phyloP scores from a whole-genome alignment of 140 eudicot species.

The Erigeron philadelphicus region DNA sequence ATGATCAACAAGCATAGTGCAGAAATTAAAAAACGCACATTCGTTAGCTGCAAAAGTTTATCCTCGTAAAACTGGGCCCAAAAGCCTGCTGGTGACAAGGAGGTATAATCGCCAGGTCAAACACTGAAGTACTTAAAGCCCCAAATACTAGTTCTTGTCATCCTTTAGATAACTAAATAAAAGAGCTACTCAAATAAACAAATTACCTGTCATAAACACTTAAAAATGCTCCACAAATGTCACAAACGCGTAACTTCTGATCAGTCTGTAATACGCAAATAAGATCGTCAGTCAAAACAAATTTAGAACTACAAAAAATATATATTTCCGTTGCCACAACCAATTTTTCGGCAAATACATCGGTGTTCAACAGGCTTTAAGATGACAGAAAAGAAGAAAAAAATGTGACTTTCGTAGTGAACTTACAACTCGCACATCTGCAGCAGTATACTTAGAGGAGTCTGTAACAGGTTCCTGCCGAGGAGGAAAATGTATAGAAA shows the following conservation, averaged over 20 bases:
- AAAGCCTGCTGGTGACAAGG: slow-evolving; percentile 99
- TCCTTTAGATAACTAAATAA: slow-evolving; percentile 26
- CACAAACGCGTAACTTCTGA: slow-evolving; percentile 98
- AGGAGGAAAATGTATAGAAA: slow-evolving; percentile 56
- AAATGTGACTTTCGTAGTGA: neutral
- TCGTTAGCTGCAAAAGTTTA: slow-evolving; percentile 98
- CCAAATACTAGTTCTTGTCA: slow-evolving; percentile 45
- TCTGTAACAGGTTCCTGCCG: slow-evolving; percentile 76
- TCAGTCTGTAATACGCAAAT: slow-evolving; percentile 61
- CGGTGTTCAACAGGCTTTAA: neutral
- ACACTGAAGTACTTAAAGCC: slow-evolving; percentile 67
- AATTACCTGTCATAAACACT: slow-evolving; percentile 95
- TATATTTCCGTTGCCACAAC: neutral
- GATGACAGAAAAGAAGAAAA: neutral
- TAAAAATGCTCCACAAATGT: slow-evolving; percentile 97
- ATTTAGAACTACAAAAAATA: neutral
- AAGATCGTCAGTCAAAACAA: slow-evolving; percentile 1
- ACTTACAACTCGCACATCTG: slow-evolving; percentile 98
- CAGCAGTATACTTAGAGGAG: slow-evolving; percentile 90
- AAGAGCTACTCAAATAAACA: neutral
- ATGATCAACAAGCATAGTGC: slow-evolving; percentile 68
- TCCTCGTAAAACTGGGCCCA: slow-evolving; percentile 99
- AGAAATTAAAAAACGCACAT: slow-evolving; percentile 87
- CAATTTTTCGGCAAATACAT: neutral
- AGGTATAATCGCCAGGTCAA: slow-evolving; percentile 96